Evolutionary conservation across 805 yeast genomes (phyloP), one percentile per base, ranked within the genome.

Genomic region (Yamadazyma laniorum): DNA sequence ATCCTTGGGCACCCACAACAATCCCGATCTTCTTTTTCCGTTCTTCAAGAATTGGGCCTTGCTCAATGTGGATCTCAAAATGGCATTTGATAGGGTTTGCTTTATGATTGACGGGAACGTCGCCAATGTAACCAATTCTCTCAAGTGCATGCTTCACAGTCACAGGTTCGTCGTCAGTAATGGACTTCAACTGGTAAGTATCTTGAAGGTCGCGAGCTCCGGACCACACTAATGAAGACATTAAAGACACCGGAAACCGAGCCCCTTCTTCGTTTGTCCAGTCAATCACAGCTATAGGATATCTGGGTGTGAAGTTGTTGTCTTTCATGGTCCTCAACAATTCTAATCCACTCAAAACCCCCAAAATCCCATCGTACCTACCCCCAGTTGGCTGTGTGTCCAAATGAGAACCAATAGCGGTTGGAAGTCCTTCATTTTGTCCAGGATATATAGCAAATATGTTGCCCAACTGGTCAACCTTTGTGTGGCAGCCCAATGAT

Each of bases 211-310:
- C 48, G 25, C 67, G 53, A 18, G 61, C 56, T 9, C 75, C 83
- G 3, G 85, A 77, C 85, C 85, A 82, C 2, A 80, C 85, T 11
- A 80, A 71, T 4, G 83, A 75, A 2, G 83, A 74, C 75, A 82
- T 80, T 56, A 79, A 70, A 30, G 82, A 70, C 59, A 75, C 66
- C n/a, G 88, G 85, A 51, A 81, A 82, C 35, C 90, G 60, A 0
- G 89, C 88, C 40, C 90, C 90, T 61, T 82, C 90, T 53, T 82
- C 90, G 51, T 82, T 82, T 56, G 80, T 79, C 90, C 90, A 82
- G 51, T 77, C 70, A 28, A 82, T 70, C 4, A 79, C 68, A 5
- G 82, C 79, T 39, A 82, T 72, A 6, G 88, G 88, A 44, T 67
- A 81, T 37, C 78, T 72, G n/a, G 90, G 86, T 8, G 63, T 66